These are phyloP conservation scores for Sanghuangporus weigelae DNA, from an alignment of 1,284 basidiomycete species.

Conservation along the genomic window DNA sequence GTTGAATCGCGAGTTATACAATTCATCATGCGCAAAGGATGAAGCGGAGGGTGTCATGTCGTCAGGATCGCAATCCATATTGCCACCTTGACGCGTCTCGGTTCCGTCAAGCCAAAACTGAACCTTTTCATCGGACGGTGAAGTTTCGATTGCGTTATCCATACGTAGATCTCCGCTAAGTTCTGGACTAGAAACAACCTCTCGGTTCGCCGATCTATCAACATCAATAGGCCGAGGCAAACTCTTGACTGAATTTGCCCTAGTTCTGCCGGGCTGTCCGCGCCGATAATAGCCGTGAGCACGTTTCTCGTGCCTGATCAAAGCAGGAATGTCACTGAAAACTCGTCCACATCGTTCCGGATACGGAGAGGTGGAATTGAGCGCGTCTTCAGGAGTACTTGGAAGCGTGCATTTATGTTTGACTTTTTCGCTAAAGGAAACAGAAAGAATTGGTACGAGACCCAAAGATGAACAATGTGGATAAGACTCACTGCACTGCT, in stretches of 20 bases:
- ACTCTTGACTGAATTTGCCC: background rate
- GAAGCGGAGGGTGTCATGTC: background rate
- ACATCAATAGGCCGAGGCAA: background rate
- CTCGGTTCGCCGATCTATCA: background rate
- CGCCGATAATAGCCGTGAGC: conserved; percentile 4
- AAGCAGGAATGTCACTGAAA: conserved; percentile 10
- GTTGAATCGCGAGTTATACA: background rate
- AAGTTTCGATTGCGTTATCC: background rate
- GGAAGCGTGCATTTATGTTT: conserved; percentile 4
- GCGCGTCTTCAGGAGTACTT: background rate
- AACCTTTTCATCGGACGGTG: background rate
- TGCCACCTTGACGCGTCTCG: background rate
- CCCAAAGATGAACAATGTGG: background rate
- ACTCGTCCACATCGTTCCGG: background rate
- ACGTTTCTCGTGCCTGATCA: conserved; percentile 13
- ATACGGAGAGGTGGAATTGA: background rate
- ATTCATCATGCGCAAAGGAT: background rate
- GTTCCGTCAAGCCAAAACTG: background rate
- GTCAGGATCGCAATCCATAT: background rate
- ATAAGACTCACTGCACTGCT: conserved; percentile 11
- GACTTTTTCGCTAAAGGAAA: background rate
- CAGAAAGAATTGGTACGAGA: background rate
- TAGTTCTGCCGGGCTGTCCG: background rate
- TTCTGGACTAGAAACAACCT: background rate
- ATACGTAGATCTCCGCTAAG: background rate